Conservation (phyloP, 805 yeast species). For the Pichia cabralensis region DNA sequence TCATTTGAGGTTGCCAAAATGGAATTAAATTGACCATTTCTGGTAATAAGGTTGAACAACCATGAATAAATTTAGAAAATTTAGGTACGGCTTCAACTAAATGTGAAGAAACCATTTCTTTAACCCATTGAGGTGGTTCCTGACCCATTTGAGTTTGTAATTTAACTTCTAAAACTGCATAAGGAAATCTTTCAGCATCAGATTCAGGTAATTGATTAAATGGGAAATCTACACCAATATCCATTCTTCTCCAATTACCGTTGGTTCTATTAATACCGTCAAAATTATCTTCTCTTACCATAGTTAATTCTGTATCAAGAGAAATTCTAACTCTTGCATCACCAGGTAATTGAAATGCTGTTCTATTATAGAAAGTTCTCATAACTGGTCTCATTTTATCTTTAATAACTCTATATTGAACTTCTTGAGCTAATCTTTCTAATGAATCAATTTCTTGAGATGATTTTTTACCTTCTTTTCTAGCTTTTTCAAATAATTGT, state of each 20-base stretch:
- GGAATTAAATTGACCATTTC: slow-evolving; percentile 80
- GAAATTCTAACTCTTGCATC: slow-evolving; percentile 99
- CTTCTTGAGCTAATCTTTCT: slow-evolving; percentile 87
- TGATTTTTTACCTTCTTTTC: slow-evolving; percentile 86
- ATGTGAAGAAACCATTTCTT: slow-evolving; percentile 84
- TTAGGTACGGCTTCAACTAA: slow-evolving; percentile 97
- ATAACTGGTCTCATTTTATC: slow-evolving; percentile 86
- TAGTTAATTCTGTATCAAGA: slow-evolving; percentile 90
- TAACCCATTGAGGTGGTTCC: slow-evolving; percentile 97
- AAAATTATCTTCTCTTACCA: slow-evolving; percentile 96
- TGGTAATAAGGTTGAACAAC: slow-evolving; percentile 85
- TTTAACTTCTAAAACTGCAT: slow-evolving; percentile 95
- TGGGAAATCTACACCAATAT: slow-evolving; percentile 96
- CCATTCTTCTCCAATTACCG: slow-evolving; percentile 96
- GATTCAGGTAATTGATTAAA: slow-evolving; percentile 73
- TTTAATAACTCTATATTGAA: slow-evolving; percentile 81
- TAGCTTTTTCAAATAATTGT: slow-evolving; percentile 85
- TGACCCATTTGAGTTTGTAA: slow-evolving; percentile 97
- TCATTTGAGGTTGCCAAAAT: slow-evolving; percentile 98
- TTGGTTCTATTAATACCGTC: slow-evolving; percentile 87
- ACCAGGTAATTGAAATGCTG: slow-evolving; percentile 98
- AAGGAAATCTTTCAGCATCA: slow-evolving; percentile 90
- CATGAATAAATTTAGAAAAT: slow-evolving; percentile 95
- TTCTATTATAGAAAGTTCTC: slow-evolving; percentile 93
- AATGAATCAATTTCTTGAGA: slow-evolving; percentile 80